A percentile compares a stretch with the other conserved stretches of the same genome.
phyloP scores from a whole-genome alignment of 1,139 yeast genomes.

The Kurtzmaniella quercitrusa region DNA sequence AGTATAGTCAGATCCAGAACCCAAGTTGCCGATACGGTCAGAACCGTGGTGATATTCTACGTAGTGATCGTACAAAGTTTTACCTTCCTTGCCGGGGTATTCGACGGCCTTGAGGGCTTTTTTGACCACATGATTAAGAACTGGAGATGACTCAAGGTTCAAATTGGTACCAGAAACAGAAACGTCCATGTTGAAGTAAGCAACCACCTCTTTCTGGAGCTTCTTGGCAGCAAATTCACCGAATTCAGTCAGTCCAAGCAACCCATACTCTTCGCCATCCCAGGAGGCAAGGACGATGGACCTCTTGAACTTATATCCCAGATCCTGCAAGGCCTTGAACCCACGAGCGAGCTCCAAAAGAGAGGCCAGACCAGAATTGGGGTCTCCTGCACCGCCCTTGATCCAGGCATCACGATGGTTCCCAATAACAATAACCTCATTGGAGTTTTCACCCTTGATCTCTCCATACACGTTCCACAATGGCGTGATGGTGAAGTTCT shows the following conservation, averaged over 20 bases:
- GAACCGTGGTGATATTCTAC: slow-evolving; percentile 29
- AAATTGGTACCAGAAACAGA: slow-evolving; percentile 35
- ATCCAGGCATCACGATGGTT: slow-evolving; percentile 55
- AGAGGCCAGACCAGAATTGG: slow-evolving; percentile 42
- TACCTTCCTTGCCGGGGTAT: slow-evolving; percentile 44
- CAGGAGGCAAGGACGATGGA: slow-evolving; percentile 35
- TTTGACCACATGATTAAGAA: slow-evolving; percentile 28
- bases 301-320: slow-evolving; percentile 40
- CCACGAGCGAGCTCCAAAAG: slow-evolving; percentile 44
- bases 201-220: slow-evolving; percentile 36
- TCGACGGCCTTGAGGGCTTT: slow-evolving; percentile 30
- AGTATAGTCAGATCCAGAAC: slow-evolving; percentile 46
- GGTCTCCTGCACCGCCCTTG: slow-evolving; percentile 49
- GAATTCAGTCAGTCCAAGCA: slow-evolving; percentile 44
- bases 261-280: slow-evolving; percentile 48
- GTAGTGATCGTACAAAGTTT: slow-evolving; percentile 58
- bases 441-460: slow-evolving; percentile 34
- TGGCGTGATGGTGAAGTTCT: slow-evolving; percentile 38
- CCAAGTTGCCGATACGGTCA: slow-evolving; percentile 25
- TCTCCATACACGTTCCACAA: slow-evolving; percentile 45
- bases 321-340: slow-evolving; percentile 39
- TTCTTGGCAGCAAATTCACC: slow-evolving; percentile 38
- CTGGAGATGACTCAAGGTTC: slow-evolving; percentile 35
- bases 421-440: slow-evolving; percentile 42
- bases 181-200: slow-evolving; percentile 41